Conservation (phyloP, 129 eudicot species). For the Cynara cardunculus region DNA sequence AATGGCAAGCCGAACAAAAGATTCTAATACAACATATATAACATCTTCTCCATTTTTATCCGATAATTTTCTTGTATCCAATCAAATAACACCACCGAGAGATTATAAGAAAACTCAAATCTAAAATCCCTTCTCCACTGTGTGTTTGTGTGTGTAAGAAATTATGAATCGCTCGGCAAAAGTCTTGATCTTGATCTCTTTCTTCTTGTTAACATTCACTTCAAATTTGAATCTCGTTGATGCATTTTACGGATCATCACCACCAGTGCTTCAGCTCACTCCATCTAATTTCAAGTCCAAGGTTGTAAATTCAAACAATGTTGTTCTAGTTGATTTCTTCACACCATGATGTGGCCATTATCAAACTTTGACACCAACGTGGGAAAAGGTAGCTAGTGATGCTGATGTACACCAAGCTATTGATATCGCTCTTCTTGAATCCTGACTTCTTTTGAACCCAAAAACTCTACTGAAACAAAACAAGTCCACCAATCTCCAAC, state of each 20-base stretch:
- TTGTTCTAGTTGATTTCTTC: slow-evolving; percentile 82
- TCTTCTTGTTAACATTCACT: slow-evolving; percentile 16
- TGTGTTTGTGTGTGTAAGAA: slow-evolving; percentile 14
- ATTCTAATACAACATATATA: slow-evolving; percentile 82
- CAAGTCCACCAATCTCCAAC: too few species aligned
- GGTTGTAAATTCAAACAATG: slow-evolving; percentile 81
- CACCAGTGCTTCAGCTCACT: slow-evolving; percentile 82
- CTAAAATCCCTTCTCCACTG: slow-evolving; percentile 12
- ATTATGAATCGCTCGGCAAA: slow-evolving; percentile 19
- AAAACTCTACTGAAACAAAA: too few species aligned
- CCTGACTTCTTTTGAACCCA: too few species aligned
- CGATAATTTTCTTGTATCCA: too few species aligned
- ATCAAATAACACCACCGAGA: too few species aligned
- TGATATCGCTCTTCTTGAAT: too few species aligned
- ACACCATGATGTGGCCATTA: slow-evolving; percentile 99
- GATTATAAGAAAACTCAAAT: too few species aligned
- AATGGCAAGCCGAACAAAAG: slow-evolving; percentile 93
- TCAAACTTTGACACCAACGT: slow-evolving; percentile 72
- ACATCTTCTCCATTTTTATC: too few species aligned
- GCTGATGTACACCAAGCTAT: slow-evolving; percentile 87
- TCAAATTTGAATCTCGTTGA: slow-evolving; percentile 31
- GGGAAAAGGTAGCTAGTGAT: slow-evolving; percentile 98
- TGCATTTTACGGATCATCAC: slow-evolving; percentile 70
- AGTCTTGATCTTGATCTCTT: slow-evolving; percentile 12
- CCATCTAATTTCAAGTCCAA: slow-evolving; percentile 79